A percentile compares a stretch with the other conserved stretches of the same genome.
These are phyloP conservation scores for Auxenochlorella pyrenoidosa DNA, from an alignment of 139 green algal species.

Conservation along the genomic window DNA sequence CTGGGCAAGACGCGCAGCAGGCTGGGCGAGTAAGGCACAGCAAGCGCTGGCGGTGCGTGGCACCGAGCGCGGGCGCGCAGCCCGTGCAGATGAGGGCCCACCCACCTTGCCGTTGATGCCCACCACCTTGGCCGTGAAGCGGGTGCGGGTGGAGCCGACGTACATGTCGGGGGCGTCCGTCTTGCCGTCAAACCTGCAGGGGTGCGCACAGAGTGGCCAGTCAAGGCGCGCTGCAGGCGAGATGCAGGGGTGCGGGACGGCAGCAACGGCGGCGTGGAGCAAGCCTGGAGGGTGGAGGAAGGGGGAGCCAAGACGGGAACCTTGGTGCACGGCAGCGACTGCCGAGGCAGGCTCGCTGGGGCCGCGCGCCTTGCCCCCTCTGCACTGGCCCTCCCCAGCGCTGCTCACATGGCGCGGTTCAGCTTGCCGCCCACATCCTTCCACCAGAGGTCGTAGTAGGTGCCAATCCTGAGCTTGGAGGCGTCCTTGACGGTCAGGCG, in stretches of 20 bases:
- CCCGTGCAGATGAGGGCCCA: background rate
- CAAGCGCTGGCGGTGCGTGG: no score
- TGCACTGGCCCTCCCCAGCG: no score
- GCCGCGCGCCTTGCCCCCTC: no score
- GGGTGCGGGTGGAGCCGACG: background rate
- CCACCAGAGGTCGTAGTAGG: conserved; percentile 8
- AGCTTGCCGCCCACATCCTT: background rate
- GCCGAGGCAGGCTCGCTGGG: no score
- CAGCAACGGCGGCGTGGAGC: background rate
- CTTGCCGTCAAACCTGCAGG: conserved; percentile 15
- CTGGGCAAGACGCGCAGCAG: background rate
- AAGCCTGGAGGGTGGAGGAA: background rate
- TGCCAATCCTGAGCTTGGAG: background rate
- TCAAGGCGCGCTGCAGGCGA: background rate
- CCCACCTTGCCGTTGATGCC: conserved; percentile 5
- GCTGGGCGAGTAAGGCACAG: no score
- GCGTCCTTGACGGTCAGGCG: background rate
- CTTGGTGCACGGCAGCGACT: background rate
- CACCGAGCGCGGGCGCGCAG: no score
- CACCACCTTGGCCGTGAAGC: background rate
- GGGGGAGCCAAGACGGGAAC: background rate
- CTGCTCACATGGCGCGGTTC: background rate
- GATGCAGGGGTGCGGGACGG: background rate
- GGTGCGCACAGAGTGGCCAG: background rate
- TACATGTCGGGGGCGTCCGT: background rate